Evolutionary conservation across 768 basidiomycete genomes (phyloP).

Genomic region (Russula dissimulans): DNA sequence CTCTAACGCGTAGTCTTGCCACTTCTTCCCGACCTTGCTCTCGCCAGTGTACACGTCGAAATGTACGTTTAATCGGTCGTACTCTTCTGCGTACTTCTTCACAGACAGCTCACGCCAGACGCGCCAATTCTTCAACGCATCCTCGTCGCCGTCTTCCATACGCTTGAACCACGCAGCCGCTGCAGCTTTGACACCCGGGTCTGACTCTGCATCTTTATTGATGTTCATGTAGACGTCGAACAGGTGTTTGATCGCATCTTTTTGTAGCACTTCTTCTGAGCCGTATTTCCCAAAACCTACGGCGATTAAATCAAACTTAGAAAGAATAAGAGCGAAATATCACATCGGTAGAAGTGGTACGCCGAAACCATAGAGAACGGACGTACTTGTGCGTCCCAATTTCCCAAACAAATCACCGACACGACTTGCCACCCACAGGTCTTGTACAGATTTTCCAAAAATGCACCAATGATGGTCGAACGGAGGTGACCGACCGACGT

Average conservation of each 20-base stretch:
- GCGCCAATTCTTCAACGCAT: constrained; percentile 79
- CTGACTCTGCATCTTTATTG: constrained; percentile 70
- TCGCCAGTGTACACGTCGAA: constrained; percentile 94
- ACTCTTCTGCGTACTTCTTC: constrained; percentile 81
- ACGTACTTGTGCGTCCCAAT: too few relatives aligned
- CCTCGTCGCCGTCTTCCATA: constrained; percentile 90
- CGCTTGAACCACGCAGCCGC: constrained; percentile 87
- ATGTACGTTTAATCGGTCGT: constrained; percentile 77
- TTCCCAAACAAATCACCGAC: too few relatives aligned
- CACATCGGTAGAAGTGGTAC: too few relatives aligned
- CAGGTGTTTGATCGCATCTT: constrained; percentile 89
- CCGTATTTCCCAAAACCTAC: constrained; percentile 91
- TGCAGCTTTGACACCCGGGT: constrained; percentile 61
- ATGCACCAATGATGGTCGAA: too few relatives aligned
- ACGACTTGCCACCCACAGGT: too few relatives aligned
- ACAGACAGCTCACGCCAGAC: constrained; percentile 89
- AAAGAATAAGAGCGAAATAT: not conserved
- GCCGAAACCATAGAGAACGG: too few relatives aligned
- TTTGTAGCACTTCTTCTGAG: constrained; percentile 68
- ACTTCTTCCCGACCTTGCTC: constrained; percentile 64
- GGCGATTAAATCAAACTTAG: constrained; percentile 80
- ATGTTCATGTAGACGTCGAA: constrained; percentile 93
- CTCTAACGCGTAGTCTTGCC: constrained; percentile 63
- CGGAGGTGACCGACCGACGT: too few relatives aligned
- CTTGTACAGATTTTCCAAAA: too few relatives aligned